phyloP scores from a whole-genome alignment of 345 rosid genomes.

The Murraya paniculata region DNA sequence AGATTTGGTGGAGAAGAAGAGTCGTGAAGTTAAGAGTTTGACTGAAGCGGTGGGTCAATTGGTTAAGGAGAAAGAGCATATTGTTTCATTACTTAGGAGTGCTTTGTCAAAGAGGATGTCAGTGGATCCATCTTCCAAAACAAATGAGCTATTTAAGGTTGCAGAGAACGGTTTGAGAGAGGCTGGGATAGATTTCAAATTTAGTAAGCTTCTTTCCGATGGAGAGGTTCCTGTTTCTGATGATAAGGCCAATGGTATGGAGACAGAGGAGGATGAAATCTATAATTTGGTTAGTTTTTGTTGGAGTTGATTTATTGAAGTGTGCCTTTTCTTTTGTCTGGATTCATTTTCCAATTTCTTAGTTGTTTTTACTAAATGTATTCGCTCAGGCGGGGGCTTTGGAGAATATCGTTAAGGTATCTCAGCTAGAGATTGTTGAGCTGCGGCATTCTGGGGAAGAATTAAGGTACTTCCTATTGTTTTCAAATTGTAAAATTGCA shows the following conservation, averaged over 20 bases:
- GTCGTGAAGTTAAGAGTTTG: slow-evolving; percentile 55
- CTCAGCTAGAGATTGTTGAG: slow-evolving; percentile 86
- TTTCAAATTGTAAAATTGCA: slow-evolving; percentile 6
- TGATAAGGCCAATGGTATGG: slow-evolving; percentile 31
- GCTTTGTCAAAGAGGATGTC: slow-evolving; percentile 76
- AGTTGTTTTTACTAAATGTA: slow-evolving; percentile 8
- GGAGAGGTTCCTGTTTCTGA: slow-evolving; percentile 33
- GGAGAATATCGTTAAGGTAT: slow-evolving; percentile 88
- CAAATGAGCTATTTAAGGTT: slow-evolving; percentile 63
- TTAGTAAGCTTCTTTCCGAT: slow-evolving; percentile 43
- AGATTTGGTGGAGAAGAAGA: slow-evolving; percentile 64
- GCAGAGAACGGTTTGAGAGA: slow-evolving; percentile 86
- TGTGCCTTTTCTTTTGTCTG: background rate
- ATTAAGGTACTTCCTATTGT: slow-evolving; percentile 53
- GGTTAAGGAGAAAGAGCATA: slow-evolving; percentile 87
- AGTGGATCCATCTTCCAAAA: slow-evolving; percentile 54
- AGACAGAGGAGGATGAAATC: slow-evolving; percentile 72
- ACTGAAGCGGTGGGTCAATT: slow-evolving; percentile 64
- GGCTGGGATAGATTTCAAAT: slow-evolving; percentile 69
- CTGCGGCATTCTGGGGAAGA: slow-evolving; percentile 71
- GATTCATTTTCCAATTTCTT: slow-evolving; percentile 6
- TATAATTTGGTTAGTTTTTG: slow-evolving; percentile 64
- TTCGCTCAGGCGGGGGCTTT: slow-evolving; percentile 81
- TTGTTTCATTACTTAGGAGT: slow-evolving; percentile 78
- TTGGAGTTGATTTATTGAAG: slow-evolving; percentile 7